These are phyloP conservation scores for Barnettozyma pratensis DNA, from an alignment of 805 yeast species.

Conservation along the genomic window DNA sequence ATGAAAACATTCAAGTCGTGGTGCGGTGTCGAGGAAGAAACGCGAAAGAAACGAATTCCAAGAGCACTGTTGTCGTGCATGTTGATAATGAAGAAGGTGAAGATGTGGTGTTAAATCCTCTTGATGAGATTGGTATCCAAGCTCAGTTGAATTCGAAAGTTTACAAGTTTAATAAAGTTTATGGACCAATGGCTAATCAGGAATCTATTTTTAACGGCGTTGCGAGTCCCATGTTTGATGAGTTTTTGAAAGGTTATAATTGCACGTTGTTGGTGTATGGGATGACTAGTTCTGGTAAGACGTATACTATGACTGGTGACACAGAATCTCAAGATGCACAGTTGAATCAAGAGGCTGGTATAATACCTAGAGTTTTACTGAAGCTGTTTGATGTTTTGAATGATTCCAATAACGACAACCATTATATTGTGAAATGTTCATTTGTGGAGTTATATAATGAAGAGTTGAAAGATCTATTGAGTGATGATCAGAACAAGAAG, in stretches of 20 bases:
- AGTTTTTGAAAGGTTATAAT: constrained; percentile 70
- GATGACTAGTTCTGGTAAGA: constrained; percentile 89
- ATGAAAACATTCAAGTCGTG: constrained; percentile 52
- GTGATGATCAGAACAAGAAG: constrained; percentile 37
- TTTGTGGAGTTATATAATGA: constrained; percentile 87
- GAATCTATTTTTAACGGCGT: constrained; percentile 56
- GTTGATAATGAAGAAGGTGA: constrained; percentile 41
- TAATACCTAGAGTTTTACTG: constrained; percentile 58
- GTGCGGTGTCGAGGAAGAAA: constrained; percentile 63
- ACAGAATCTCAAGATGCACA: constrained; percentile 26
- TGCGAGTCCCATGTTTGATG: constrained; percentile 59
- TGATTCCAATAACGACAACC: constrained; percentile 32
- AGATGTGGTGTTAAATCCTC: constrained; percentile 43
- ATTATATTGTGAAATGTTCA: constrained; percentile 67
- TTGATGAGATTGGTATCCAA: constrained; percentile 33
- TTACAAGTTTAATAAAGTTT: constrained; percentile 73
- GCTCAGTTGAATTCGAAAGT: constrained; percentile 45
- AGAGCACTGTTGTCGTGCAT: constrained; percentile 56
- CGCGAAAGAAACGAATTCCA: constrained; percentile 49
- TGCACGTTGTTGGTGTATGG: constrained; percentile 87
- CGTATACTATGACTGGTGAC: constrained; percentile 77
- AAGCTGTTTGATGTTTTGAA: constrained; percentile 50
- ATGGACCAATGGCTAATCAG: constrained; percentile 81
- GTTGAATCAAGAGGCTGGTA: constrained; percentile 50
- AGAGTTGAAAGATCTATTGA: constrained; percentile 69